Base-by-base conservation (phyloP, 2,329 filamentous ascomycete genomes). In the Ceratocystiopsis sp. region DNA sequence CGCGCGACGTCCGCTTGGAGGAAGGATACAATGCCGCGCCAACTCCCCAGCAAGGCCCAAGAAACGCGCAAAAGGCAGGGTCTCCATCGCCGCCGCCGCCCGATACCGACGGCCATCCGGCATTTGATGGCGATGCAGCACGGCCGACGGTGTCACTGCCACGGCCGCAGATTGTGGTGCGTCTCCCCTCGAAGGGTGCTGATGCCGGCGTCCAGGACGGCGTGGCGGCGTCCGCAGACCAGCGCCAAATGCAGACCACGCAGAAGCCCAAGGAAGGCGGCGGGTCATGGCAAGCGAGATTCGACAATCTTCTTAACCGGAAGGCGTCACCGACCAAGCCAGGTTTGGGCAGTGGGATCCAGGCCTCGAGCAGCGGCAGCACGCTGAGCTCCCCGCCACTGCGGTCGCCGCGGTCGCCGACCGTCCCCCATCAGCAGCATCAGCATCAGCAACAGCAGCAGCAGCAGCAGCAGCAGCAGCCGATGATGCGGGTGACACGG, bases 301-400 rank as follows among this genome's bases (percentile, higher is more conserved):
- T 95, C 58, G 86, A 93, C 58, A 78, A 71, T 38, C 68, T 93
- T 38, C 69, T 94, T 34, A 73, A 77, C 51, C 75, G 75, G 35
- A 86, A 81, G 55, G 68, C 10, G 9, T 61, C 69, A 17, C 66
- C 66, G 14, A 66, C 69, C 38, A 76, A 70, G 52, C 67, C 71
- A 46, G 66, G 80, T 44, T 70, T 73, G 3, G 21, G 18, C 13
- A 15, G 33, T 13, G 13, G 33, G 9, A 3, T 8, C 25, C 25
- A 8, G 25, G 25, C 25, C 7, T 2, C 10, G 9, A 8, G 10
- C 25, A 29, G 10, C 25, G 10, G 25, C 25, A 29, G 25, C 25
- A 29, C 9, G 25, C 7, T 29, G 25, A 6, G 9, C 25, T 11
- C 25, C 6, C 25, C 25, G 10, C 25, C 25, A 8, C 25, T 29